A percentile compares a stretch with the other conserved stretches of the same genome.
Conservation (phyloP, 2,329 filamentous ascomycete species). For the Blastomyces parvus region DNA sequence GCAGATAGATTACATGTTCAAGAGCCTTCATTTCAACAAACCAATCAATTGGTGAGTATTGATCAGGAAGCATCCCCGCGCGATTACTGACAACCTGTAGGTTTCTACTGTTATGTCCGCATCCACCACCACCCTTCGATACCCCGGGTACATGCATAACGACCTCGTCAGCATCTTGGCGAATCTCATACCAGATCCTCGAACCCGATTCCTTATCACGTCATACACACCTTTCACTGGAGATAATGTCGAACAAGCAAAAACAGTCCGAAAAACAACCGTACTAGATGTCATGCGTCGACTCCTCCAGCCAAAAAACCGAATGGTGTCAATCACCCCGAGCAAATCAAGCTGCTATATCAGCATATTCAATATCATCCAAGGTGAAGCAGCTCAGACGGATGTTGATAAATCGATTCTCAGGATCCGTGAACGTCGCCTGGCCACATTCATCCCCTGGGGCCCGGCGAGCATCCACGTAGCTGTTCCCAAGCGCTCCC, state of each 20-base stretch:
- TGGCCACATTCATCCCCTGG: slow-evolving; percentile 98
- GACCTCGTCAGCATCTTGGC: slow-evolving; percentile 95
- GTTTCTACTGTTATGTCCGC: slow-evolving; percentile 97
- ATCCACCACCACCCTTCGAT: slow-evolving; percentile 89
- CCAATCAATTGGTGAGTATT: slow-evolving; percentile 70
- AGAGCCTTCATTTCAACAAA: slow-evolving; percentile 92
- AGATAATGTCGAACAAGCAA: slow-evolving; percentile 91
- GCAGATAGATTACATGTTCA: slow-evolving; percentile 91
- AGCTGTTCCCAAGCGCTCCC: slow-evolving; percentile 89
- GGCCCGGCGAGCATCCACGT: slow-evolving; percentile 96
- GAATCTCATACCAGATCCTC: slow-evolving; percentile 87
- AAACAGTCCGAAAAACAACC: slow-evolving; percentile 95
- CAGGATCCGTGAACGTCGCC: slow-evolving; percentile 82
- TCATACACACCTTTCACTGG: slow-evolving; percentile 97
- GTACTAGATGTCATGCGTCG: slow-evolving; percentile 96
- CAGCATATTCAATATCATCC: slow-evolving; percentile 96
- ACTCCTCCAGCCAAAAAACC: slow-evolving; percentile 92
- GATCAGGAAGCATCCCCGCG: not conserved
- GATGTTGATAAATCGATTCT: slow-evolving; percentile 97
- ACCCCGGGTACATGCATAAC: slow-evolving; percentile 99
- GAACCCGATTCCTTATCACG: slow-evolving; percentile 97
- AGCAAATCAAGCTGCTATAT: slow-evolving; percentile 99
- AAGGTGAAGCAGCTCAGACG: slow-evolving; percentile 94
- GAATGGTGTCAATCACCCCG: slow-evolving; percentile 94
- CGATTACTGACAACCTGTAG: slow-evolving; percentile 31